These are phyloP conservation scores for Claviceps monticola DNA, from an alignment of 2,329 filamentous ascomycete species.

Conservation along the genomic window DNA sequence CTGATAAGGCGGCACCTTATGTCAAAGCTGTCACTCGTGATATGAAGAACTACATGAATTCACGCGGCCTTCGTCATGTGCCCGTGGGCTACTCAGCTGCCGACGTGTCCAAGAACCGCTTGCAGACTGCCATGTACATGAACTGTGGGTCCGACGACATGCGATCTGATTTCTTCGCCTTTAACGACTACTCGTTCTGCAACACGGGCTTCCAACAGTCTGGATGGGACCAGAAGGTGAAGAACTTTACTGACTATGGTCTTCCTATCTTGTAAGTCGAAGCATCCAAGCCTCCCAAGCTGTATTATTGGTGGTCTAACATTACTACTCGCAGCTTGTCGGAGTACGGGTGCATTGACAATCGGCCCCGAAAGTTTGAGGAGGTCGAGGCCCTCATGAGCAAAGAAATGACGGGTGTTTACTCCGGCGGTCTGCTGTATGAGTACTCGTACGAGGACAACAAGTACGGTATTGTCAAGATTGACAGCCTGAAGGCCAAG, in stretches of 20 bases:
- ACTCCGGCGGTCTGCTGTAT: constrained; percentile 93
- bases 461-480: constrained; percentile 65
- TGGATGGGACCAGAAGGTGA: constrained; percentile 79
- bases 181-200: constrained; percentile 86
- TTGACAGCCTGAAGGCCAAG: constrained; percentile 43
- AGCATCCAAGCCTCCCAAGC: background rate
- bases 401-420: constrained; percentile 70
- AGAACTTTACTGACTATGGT: constrained; percentile 76
- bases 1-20: constrained; percentile 53
- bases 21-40: constrained; percentile 71
- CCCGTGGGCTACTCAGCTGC: constrained; percentile 69
- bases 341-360: constrained; percentile 81
- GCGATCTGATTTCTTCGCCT: constrained; percentile 78
- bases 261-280: constrained; percentile 59
- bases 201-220: constrained; percentile 54
- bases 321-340: constrained; percentile 43
- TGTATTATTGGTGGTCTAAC: no score
- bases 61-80: constrained; percentile 46
- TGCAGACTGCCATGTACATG: constrained; percentile 81
- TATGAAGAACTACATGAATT: constrained; percentile 55
- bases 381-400: constrained; percentile 73
- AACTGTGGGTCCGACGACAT: constrained; percentile 79
- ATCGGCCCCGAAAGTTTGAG: constrained; percentile 60
- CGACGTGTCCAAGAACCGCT: constrained; percentile 73
- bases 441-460: constrained; percentile 77